Conservation (phyloP, 192 early-diverging fungal species). For the Powellomyces hirtus region DNA sequence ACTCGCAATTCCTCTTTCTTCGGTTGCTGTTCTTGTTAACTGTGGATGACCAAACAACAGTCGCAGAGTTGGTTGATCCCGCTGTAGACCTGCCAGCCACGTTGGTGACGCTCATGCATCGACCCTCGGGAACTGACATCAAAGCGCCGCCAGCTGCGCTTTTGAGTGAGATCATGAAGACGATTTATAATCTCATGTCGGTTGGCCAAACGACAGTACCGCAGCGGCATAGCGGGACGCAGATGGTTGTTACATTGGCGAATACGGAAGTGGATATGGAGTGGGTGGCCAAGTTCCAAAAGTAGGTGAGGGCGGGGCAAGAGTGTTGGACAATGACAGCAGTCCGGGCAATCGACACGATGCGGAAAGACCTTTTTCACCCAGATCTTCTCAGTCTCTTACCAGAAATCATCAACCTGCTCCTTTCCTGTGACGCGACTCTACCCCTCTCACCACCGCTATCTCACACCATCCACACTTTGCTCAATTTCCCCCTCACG, state of each 20-base stretch:
- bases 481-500: conserved; percentile 62
- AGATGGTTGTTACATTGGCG: not conserved
- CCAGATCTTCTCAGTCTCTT: conserved; percentile 29
- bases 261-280: not conserved
- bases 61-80: not conserved
- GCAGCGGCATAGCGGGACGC: not conserved
- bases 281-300: conserved; percentile 6
- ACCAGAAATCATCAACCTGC: conserved; percentile 18
- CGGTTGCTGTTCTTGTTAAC: conserved; percentile 72
- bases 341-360: not conserved
- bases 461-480: conserved; percentile 73
- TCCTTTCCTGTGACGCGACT: conserved; percentile 1
- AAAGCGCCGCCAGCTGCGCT: not conserved
- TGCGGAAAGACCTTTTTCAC: conserved; percentile 7
- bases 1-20: conserved; percentile 59
- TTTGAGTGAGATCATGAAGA: conserved; percentile 42
- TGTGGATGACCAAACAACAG: conserved; percentile 7
- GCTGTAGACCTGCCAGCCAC: not conserved
- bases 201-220: not conserved
- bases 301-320: conserved; percentile 16
- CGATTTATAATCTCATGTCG: conserved; percentile 44
- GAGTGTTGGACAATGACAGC: too few species aligned
- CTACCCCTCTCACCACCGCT: conserved; percentile 67
- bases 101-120: not conserved
- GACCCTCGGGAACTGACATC: not conserved